Percentiles rank a stretch among this genome's conserved stretches.
Evolutionary conservation across 768 basidiomycete genomes (phyloP).

Genomic region (Epithele typhae): DNA sequence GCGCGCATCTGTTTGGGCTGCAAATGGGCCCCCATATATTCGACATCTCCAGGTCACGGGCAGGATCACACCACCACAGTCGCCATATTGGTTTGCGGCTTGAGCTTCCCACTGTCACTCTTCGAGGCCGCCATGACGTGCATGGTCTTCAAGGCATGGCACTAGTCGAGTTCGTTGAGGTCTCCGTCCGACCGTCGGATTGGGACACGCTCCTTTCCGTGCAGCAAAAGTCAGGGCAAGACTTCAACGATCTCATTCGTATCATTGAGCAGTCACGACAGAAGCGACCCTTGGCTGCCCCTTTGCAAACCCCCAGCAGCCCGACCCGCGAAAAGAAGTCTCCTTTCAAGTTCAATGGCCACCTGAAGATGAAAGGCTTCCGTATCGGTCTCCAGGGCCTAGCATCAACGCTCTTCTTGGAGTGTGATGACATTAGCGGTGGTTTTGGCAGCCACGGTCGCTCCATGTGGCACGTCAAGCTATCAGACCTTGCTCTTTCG

Average conservation of each 20-base stretch:
- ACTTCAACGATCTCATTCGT: conserved; percentile 75
- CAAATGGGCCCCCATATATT: conserved; percentile 60
- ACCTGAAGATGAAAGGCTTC: conserved; percentile 74
- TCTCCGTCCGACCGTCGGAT: conserved; percentile 75
- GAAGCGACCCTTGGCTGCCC: conserved; percentile 6
- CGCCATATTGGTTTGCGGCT: conserved; percentile 54
- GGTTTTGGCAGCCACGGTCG: conserved; percentile 44
- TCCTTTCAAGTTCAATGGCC: conserved; percentile 39
- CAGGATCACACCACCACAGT: conserved; percentile 28
- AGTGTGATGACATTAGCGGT: conserved; percentile 72
- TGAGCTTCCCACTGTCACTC: conserved; percentile 58
- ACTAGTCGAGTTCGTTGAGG: conserved; percentile 62
- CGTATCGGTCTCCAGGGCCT: conserved; percentile 72
- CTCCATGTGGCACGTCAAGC: conserved; percentile 60
- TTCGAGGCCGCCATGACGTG: conserved; percentile 56
- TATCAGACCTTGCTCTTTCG: conserved; percentile 80
- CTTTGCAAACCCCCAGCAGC: not conserved
- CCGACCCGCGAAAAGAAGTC: conserved; percentile 14
- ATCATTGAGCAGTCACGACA: conserved; percentile 59
- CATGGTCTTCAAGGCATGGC: conserved; percentile 47
- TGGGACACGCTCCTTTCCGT: conserved; percentile 82
- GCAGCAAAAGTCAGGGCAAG: conserved; percentile 86
- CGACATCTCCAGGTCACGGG: conserved; percentile 42
- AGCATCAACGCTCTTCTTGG: conserved; percentile 68
- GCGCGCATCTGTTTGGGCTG: conserved; percentile 52